Percentiles rank a stretch among this genome's conserved stretches.
These are phyloP conservation scores for Diaporthe caulivora DNA, from an alignment of 2,329 filamentous ascomycete genomes.

Conservation along the genomic window DNA sequence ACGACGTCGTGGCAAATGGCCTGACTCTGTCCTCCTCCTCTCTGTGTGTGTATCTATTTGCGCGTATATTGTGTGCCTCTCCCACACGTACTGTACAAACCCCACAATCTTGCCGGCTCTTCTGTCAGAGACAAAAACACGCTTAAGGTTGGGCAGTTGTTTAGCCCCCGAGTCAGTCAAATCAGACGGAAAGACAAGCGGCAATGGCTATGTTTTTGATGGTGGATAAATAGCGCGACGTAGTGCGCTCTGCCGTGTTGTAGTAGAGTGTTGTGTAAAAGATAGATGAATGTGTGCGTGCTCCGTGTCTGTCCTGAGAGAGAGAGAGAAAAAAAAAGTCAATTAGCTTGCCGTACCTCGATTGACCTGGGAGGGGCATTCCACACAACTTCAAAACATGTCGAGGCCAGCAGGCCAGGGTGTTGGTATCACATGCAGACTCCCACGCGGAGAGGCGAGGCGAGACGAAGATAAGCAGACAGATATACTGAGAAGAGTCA, in stretches of 20 bases:
- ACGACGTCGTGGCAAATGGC: neutral
- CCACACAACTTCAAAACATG: slow-evolving; percentile 23
- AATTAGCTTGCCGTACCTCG: slow-evolving; percentile 20
- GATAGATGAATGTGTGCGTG: neutral
- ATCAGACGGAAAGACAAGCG: neutral
- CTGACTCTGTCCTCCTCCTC: neutral
- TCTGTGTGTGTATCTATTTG: neutral
- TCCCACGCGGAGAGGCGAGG: neutral
- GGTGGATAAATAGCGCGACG: neutral
- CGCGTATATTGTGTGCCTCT: neutral
- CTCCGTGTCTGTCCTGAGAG: slow-evolving; percentile 27
- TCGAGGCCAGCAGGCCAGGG: slow-evolving; percentile 16
- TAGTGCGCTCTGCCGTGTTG: neutral
- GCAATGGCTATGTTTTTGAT: slow-evolving; percentile 9
- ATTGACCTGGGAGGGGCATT: slow-evolving; percentile 11
- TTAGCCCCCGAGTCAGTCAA: slow-evolving; percentile 9
- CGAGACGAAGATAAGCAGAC: neutral
- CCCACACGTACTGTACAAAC: neutral
- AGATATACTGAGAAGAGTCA: neutral
- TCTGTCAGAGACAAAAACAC: neutral
- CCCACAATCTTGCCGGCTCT: neutral
- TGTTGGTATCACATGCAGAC: neutral
- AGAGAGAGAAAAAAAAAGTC: neutral
- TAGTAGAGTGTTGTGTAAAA: neutral
- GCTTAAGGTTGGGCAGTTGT: slow-evolving; percentile 6